phyloP scores from a whole-genome alignment of 2,329 filamentous ascomycete species.

The Teratosphaeria destructans region DNA sequence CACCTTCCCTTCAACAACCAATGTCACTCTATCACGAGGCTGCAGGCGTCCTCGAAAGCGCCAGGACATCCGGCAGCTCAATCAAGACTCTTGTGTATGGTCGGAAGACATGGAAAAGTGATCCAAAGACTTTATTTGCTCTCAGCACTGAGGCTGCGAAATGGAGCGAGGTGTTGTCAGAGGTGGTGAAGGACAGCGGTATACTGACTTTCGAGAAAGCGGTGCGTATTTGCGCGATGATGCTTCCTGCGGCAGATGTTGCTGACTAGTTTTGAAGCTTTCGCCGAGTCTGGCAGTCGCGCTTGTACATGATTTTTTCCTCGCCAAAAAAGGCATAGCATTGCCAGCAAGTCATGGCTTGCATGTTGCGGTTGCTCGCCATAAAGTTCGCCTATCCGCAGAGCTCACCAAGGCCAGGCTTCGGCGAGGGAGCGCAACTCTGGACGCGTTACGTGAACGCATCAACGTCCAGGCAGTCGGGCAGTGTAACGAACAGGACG shows the following conservation, averaged over 20 bases:
- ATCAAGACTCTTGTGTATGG: constrained; percentile 77
- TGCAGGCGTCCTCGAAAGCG: constrained; percentile 57
- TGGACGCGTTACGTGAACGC: constrained; percentile 54
- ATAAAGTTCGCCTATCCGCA: constrained; percentile 69
- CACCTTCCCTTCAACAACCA: background rate
- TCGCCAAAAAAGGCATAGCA: constrained; percentile 72
- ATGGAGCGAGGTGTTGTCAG: constrained; percentile 78
- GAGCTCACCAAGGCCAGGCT: constrained; percentile 76
- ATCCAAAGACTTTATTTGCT: constrained; percentile 75
- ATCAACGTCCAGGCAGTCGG: constrained; percentile 36
- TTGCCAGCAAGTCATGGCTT: constrained; percentile 71
- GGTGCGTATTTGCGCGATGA: constrained; percentile 39
- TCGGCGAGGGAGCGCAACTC: constrained; percentile 55
- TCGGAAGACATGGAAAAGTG: constrained; percentile 63
- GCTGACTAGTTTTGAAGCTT: constrained; percentile 43
- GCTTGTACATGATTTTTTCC: constrained; percentile 73
- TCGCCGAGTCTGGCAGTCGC: constrained; percentile 71
- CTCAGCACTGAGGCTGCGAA: constrained; percentile 78
- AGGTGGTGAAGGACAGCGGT: constrained; percentile 74
- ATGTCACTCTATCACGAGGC: constrained; percentile 98
- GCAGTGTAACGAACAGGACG: constrained; percentile 9
- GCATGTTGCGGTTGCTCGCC: constrained; percentile 61
- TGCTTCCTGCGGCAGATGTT: too few relatives aligned
- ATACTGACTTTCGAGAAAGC: constrained; percentile 74
- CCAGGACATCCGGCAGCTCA: constrained; percentile 61